These are phyloP conservation scores for Monsonia emarginata DNA, from an alignment of 441 rosid species.

Conservation along the genomic window DNA sequence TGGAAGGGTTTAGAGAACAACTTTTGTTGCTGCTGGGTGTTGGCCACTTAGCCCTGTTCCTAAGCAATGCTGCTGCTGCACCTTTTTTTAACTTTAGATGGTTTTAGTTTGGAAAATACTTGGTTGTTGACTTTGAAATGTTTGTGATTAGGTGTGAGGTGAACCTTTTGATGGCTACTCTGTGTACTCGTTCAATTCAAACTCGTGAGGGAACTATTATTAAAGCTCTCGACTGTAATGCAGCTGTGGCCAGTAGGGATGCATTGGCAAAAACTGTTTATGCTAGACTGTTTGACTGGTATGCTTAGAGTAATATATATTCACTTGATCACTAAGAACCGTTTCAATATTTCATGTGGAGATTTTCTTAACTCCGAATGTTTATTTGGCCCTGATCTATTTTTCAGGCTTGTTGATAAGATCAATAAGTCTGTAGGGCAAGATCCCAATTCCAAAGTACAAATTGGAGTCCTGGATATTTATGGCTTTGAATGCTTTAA, in stretches of 20 bases:
- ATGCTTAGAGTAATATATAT: conserved; percentile 10
- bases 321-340: background rate
- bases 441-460: conserved; percentile 65
- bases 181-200: conserved; percentile 84
- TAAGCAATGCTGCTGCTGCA: background rate
- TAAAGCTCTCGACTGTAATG: conserved; percentile 80
- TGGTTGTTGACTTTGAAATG: background rate
- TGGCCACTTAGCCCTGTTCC: background rate
- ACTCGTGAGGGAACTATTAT: conserved; percentile 90
- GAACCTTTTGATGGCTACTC: conserved; percentile 60
- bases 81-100: background rate
- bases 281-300: conserved; percentile 93
- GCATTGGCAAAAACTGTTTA: conserved; percentile 92
- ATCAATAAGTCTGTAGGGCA: conserved; percentile 85
- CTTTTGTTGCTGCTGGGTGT: background rate
- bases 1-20: background rate
- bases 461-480: conserved; percentile 83
- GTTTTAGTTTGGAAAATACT: background rate
- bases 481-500: conserved; percentile 90
- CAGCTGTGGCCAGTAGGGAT: conserved; percentile 91
- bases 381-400: conserved; percentile 16
- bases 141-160: conserved; percentile 63
- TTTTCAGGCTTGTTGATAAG: conserved; percentile 76
- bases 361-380: conserved; percentile 3
- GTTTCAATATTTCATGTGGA: background rate